A percentile compares a stretch with the other conserved stretches of the same genome.
Evolutionary conservation across 2,329 filamentous ascomycete genomes (phyloP).

Genomic region (Clonostachys chloroleuca): DNA sequence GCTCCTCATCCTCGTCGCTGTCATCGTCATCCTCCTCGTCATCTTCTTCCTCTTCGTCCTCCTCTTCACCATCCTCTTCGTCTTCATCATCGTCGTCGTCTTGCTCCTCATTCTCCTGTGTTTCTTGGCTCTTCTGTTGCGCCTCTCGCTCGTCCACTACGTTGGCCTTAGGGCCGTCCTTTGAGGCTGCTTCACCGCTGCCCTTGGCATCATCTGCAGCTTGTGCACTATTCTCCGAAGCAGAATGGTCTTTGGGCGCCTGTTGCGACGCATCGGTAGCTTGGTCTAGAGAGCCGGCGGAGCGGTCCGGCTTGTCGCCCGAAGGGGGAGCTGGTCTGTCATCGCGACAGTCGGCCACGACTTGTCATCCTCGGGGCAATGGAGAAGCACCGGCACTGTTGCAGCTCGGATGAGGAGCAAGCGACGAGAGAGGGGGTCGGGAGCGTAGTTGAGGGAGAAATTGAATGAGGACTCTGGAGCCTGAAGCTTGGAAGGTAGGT

Average conservation of each 20-base stretch:
- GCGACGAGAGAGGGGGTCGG: background rate
- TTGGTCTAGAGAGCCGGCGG: background rate
- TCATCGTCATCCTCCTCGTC: conserved; percentile 66
- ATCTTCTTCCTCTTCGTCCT: conserved; percentile 41
- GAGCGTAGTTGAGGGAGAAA: background rate
- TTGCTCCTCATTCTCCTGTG: conserved; percentile 11
- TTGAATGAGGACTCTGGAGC: background rate
- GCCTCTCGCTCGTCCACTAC: background rate
- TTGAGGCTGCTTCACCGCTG: too few species aligned
- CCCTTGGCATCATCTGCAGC: background rate
- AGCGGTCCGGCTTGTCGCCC: conserved; percentile 4
- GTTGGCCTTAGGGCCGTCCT: too few species aligned
- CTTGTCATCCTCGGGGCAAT: too few species aligned
- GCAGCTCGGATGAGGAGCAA: too few species aligned
- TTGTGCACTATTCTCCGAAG: background rate
- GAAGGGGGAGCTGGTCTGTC: conserved; percentile 6
- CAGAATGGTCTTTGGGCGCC: background rate
- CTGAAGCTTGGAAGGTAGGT: background rate
- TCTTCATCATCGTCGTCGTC: conserved; percentile 20
- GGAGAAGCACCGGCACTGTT: too few species aligned
- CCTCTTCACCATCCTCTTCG: conserved; percentile 36
- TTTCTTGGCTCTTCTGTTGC: background rate
- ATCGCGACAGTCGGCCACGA: conserved; percentile 2
- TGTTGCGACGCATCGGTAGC: background rate
- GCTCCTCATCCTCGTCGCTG: conserved; percentile 89